Base-by-base conservation (phyloP, 1,284 basidiomycete species). In the Hymenochaete sp. region DNA sequence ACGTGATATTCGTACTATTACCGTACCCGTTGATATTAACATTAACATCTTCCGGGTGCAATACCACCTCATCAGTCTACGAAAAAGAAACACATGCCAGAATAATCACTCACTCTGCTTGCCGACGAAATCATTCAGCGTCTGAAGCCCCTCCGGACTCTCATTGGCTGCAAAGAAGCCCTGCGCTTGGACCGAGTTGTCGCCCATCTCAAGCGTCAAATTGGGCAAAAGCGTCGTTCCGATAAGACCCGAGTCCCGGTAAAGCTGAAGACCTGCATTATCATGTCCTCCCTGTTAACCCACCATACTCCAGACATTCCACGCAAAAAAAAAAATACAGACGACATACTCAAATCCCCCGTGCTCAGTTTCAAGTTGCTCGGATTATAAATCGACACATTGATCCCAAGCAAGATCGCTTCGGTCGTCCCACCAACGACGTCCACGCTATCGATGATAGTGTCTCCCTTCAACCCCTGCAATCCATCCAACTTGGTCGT, bases 51-150 rank as follows among this genome's bases (percentile, higher is more conserved):
- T 18, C 7, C 6, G 8, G 14, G 13, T n/a, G 14, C n/a, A 36
- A 47, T 10, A 42, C 29, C 27, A 38, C 40, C 19, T 25, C 14
- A 7, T 16, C 8, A 26, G 2, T 2, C 35, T 11, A 38, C n/a
- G 28, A 8, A 10, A 18, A 2, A 22, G 3, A 42, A 10, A 13
- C 26, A 13, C 8, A 36, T 4, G 27, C 41, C 36, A 36, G 21
- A n/a, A 11, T 1, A 57, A 52, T 44, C 43, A 18, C 13, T 24
- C 18, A 72, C 67, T 73, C 53, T 67, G 71, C 43, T 73, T 68
- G n/a, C 75, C 73, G 36, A 87, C 73, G 56, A 85, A 89, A 35
- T 84, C 73, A 52, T 79, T 73, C 29, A 89, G 65, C 2, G 82
- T 85, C 53, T 81, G 67, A 44, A 67, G 57, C 41, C 82, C 82